These are phyloP conservation scores for Candida arabinofermentans DNA, from an alignment of 805 yeast genomes.

Conservation along the genomic window DNA sequence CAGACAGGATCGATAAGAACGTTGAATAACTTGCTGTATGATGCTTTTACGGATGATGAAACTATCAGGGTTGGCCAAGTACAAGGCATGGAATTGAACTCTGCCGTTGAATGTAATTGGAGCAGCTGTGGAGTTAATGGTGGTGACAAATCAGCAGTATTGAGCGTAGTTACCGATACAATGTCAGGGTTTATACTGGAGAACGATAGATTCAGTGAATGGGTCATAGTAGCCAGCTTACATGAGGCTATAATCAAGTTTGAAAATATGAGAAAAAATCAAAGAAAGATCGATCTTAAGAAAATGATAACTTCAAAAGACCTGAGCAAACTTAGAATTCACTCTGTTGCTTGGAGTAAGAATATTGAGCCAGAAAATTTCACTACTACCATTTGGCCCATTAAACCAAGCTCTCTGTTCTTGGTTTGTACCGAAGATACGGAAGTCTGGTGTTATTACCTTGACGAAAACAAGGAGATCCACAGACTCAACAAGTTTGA, in stretches of 20 bases:
- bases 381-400: conserved; percentile 12
- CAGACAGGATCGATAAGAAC: conserved; percentile 5
- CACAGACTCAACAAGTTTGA: conserved; percentile 6
- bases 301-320: conserved; percentile 11
- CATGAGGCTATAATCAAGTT: conserved; percentile 7
- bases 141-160: conserved; percentile 9
- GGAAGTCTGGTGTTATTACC: conserved; percentile 11
- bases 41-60: conserved; percentile 13
- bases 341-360: conserved; percentile 20
- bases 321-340: conserved; percentile 18
- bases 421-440: conserved; percentile 15
- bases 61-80: conserved; percentile 15
- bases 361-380: conserved; percentile 1
- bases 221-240: conserved; percentile 15
- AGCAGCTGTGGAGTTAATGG: conserved; percentile 18
- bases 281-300: conserved; percentile 7
- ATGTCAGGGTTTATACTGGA: conserved; percentile 16
- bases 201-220: conserved; percentile 12
- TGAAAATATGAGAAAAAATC: conserved; percentile 1
- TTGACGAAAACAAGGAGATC: conserved; percentile 2
- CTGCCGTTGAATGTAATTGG: conserved; percentile 18
- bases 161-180: conserved; percentile 19
- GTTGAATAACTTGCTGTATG: conserved; percentile 12
- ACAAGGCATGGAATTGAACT: conserved; percentile 9
- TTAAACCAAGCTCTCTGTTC: conserved; percentile 7